Percentiles rank a stretch among this genome's conserved stretches.
These are phyloP conservation scores for Metschnikowia orientalis DNA, from an alignment of 805 yeast species.

Conservation along the genomic window DNA sequence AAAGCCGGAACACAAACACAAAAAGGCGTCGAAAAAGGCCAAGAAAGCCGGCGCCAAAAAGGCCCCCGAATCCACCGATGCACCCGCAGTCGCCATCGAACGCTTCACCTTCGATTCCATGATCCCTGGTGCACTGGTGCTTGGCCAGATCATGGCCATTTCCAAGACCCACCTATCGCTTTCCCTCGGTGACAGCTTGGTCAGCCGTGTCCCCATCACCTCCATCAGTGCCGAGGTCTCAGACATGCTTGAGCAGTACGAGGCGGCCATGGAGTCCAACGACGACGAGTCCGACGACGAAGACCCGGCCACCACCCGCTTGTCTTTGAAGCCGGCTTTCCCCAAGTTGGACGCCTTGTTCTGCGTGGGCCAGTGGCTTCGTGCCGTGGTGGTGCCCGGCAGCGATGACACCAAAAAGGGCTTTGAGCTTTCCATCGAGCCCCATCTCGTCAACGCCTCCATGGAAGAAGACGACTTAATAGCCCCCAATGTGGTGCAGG, in stretches of 20 bases:
- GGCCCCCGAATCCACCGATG: constrained; percentile 23
- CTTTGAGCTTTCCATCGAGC: constrained; percentile 58
- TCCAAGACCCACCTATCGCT: constrained; percentile 60
- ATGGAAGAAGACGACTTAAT: constrained; percentile 63
- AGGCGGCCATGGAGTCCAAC: constrained; percentile 37
- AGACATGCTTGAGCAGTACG: constrained; percentile 50
- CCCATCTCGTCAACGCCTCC: constrained; percentile 59
- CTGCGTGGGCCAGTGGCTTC: constrained; percentile 76
- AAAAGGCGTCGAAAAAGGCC: constrained; percentile 22
- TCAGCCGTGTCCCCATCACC: constrained; percentile 75
- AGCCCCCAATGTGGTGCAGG: constrained; percentile 66
- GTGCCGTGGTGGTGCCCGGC: constrained; percentile 68
- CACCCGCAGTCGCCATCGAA: constrained; percentile 49
- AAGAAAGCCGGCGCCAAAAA: constrained; percentile 8
- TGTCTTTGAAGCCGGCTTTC: constrained; percentile 33
- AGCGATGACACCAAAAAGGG: constrained; percentile 45
- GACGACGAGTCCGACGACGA: constrained; percentile 32
- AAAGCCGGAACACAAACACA: constrained; percentile 22
- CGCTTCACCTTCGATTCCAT: constrained; percentile 58
- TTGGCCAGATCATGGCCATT: constrained; percentile 71
- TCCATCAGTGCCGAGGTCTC: constrained; percentile 64
- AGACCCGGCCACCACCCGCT: constrained; percentile 23
- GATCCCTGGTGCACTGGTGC: constrained; percentile 64
- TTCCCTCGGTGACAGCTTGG: constrained; percentile 73
- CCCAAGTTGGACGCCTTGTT: constrained; percentile 58